Evolutionary conservation across 257 asterid genomes (phyloP).

Genomic region (Fraxinus americana): DNA sequence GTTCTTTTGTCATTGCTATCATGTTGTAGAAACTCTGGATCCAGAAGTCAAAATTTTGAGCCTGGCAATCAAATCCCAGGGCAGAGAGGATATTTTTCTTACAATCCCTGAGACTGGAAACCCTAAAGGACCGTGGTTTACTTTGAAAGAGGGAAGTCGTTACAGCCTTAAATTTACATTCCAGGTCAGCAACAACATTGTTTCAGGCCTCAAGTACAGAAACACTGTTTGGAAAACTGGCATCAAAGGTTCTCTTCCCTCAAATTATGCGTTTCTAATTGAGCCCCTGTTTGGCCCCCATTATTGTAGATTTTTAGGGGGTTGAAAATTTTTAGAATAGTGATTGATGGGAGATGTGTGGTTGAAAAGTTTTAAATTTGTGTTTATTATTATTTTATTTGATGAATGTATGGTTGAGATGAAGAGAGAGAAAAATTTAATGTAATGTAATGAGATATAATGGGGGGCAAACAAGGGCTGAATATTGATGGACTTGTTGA

Average conservation of each 20-base stretch:
- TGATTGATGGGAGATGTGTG: too few species aligned
- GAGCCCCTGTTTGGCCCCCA: too few species aligned
- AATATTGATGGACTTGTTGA: not conserved
- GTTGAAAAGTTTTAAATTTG: too few species aligned
- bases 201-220: conserved; percentile 74
- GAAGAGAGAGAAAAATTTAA: too few species aligned
- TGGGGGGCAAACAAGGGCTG: too few species aligned
- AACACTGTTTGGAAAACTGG: conserved; percentile 83
- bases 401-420: too few species aligned
- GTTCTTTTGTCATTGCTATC: not conserved
- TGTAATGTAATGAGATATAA: too few species aligned
- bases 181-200: conserved; percentile 70
- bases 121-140: conserved; percentile 70
- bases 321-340: too few species aligned
- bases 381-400: too few species aligned
- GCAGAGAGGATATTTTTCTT: conserved; percentile 64
- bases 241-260: conserved; percentile 50
- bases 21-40: conserved; percentile 58
- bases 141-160: conserved; percentile 74
- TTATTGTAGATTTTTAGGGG: too few species aligned
- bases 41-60: conserved; percentile 78
- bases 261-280: not conserved
- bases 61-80: conserved; percentile 65
- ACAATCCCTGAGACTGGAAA: conserved; percentile 68
- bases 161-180: conserved; percentile 62